Evolutionary conservation across 805 yeast genomes (phyloP).

Genomic region (Starmerella potacharoeniae): DNA sequence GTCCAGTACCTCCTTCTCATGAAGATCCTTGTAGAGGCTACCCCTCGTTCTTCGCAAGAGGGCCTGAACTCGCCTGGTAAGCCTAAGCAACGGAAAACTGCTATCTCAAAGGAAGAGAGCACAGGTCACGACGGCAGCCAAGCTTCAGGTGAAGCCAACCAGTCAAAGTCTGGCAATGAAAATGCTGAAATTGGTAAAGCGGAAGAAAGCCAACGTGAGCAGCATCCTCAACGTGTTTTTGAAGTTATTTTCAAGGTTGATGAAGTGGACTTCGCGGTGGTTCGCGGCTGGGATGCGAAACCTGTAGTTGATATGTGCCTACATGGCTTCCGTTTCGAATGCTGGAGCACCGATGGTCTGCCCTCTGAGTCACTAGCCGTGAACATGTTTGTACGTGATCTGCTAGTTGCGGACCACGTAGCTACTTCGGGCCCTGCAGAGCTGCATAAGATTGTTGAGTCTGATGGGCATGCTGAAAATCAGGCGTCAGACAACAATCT

Average conservation of each 20-base stretch:
- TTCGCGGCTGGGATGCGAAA: conserved; percentile 59
- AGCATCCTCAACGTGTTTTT: conserved; percentile 45
- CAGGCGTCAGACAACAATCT: conserved; percentile 28
- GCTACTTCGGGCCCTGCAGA: conserved; percentile 51
- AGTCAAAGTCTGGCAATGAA: not conserved
- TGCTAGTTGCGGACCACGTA: conserved; percentile 64
- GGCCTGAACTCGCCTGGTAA: not conserved
- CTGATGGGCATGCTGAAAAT: conserved; percentile 33
- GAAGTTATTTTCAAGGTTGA: conserved; percentile 67
- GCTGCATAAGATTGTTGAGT: conserved; percentile 57
- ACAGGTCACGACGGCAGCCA: too few species aligned
- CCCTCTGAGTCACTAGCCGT: conserved; percentile 47
- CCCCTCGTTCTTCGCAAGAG: conserved; percentile 36
- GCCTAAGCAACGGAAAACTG: not conserved
- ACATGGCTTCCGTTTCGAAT: conserved; percentile 48
- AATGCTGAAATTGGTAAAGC: not conserved
- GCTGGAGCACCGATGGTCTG: conserved; percentile 37
- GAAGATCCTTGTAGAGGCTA: conserved; percentile 57
- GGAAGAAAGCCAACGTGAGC: conserved; percentile 7
- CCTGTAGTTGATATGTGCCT: conserved; percentile 65
- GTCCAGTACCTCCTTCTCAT: conserved; percentile 81
- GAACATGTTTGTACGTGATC: conserved; percentile 49
- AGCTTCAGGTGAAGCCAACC: too few species aligned
- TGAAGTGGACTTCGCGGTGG: conserved; percentile 47
- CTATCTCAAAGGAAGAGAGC: too few species aligned